Base-by-base conservation (phyloP, 2,329 filamentous ascomycete genomes). In the Metarhizium brunneum region DNA sequence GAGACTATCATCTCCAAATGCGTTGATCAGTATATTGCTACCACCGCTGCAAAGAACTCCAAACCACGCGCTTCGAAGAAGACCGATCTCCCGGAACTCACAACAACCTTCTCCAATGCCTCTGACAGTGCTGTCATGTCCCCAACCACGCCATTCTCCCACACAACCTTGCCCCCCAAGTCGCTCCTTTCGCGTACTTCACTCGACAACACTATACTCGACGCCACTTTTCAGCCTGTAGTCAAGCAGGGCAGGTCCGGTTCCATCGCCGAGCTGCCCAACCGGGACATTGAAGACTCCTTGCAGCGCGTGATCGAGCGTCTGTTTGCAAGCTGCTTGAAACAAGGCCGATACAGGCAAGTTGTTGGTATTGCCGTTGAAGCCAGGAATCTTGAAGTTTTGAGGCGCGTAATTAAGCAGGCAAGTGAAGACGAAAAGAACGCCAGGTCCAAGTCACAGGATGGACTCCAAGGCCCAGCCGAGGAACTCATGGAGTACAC, bases 1-100 rank as follows among this genome's bases (percentile, higher is more conserved):
- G 92, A 99, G 76, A 99, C 94, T 56, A 97, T 99, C 75, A 92
- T 97, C 71, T 92, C 92, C 58, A 96, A 95, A 81, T 99, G 94
- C 69, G 85, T 99, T 67, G 94, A 99, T 73, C 95, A 95, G 62
- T 99, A 96, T 76, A 96, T 99, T 67, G 86, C 90, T 57, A 81
- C 92, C 47, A 80, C 77, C 52, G 75, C 78, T 47, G 73, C 78
- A 58, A 76, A 78, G 62, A 77, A 82, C 63, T 67, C 71, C 20
- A 70, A 73, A 14, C 66, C 78, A 50, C 73, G 72, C 62, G 66
- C 68, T 42, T 68, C 67, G n/a, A 71, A 73, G 63, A 72, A 73
- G 51, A 66, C 69, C 57, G 75, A 78, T 29, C 76, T 87, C 40
- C 82, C 84, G n/a, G 82, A 90, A 65, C 77, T 95, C 50, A 86